phyloP scores from a whole-genome alignment of 768 basidiomycete species.

The Pleurotus citrinopileatus region DNA sequence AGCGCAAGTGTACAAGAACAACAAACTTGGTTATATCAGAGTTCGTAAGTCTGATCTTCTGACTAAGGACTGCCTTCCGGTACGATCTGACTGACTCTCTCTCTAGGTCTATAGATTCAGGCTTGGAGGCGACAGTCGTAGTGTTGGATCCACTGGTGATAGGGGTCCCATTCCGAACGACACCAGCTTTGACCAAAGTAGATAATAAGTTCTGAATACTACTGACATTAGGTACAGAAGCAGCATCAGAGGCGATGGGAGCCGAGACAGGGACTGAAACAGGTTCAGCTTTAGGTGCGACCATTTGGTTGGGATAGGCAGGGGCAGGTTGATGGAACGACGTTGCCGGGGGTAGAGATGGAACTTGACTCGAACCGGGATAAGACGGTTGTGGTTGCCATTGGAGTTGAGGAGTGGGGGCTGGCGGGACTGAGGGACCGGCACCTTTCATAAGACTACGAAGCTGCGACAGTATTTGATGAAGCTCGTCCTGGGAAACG shows the following conservation, averaged over 20 bases:
- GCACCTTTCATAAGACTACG: slow-evolving; percentile 55
- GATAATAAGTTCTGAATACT: slow-evolving; percentile 61
- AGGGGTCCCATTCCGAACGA: slow-evolving; percentile 57
- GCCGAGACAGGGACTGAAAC: slow-evolving; percentile 26
- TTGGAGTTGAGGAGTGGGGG: slow-evolving; percentile 13
- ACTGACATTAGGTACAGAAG: slow-evolving; percentile 29
- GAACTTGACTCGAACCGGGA: not conserved
- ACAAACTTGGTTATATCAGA: slow-evolving; percentile 73
- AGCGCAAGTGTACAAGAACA: not conserved
- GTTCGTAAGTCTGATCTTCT: slow-evolving; percentile 60
- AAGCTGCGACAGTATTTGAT: slow-evolving; percentile 71
- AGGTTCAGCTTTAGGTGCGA: slow-evolving; percentile 17
- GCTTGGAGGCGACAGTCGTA: slow-evolving; percentile 32
- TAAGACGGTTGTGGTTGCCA: slow-evolving; percentile 3
- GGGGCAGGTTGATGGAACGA: slow-evolving; percentile 19
- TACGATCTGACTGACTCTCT: slow-evolving; percentile 56
- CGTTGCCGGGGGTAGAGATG: not conserved
- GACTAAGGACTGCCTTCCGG: slow-evolving; percentile 53
- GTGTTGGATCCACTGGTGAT: slow-evolving; percentile 42
- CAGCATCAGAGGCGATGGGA: slow-evolving; percentile 27
- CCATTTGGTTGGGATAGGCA: slow-evolving; percentile 23
- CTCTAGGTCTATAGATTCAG: slow-evolving; percentile 34
- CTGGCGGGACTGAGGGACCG: slow-evolving; percentile 29
- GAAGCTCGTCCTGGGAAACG: slow-evolving; percentile 76
- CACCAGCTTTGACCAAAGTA: slow-evolving; percentile 76